Percentiles rank a stretch among this genome's conserved stretches.
Evolutionary conservation across 202 grass and related monocot species (phyloP).

Genomic region (Tripidium arundinaceum): DNA sequence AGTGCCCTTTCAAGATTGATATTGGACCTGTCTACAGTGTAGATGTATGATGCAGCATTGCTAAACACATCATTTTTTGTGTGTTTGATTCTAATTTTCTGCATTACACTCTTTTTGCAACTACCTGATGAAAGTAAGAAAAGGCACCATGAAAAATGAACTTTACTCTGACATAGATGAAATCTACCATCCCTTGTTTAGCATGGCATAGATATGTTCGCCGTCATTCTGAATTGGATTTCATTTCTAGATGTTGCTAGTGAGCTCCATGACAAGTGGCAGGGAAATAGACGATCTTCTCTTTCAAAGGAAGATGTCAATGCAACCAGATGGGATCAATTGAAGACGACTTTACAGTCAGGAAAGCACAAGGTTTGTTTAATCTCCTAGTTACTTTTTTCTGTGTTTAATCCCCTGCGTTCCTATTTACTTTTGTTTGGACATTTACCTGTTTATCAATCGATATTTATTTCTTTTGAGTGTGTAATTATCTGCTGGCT

Average conservation of each 20-base stretch:
- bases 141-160: background rate
- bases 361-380: slow-evolving; percentile 84
- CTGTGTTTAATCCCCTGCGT: slow-evolving; percentile 1
- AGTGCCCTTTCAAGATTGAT: slow-evolving; percentile 83
- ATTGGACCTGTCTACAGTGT: slow-evolving; percentile 74
- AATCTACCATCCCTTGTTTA: background rate
- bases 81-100: slow-evolving; percentile 40
- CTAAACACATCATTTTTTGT: background rate
- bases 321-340: slow-evolving; percentile 68
- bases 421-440: background rate
- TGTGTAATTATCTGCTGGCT: slow-evolving; percentile 1
- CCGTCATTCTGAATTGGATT: slow-evolving; percentile 12
- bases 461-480: background rate
- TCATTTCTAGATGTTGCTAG: slow-evolving; percentile 53
- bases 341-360: slow-evolving; percentile 72
- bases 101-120: no score
- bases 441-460: background rate
- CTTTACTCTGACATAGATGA: background rate
- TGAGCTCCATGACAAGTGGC: slow-evolving; percentile 69
- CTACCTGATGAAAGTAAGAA: slow-evolving; percentile 77
- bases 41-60: slow-evolving; percentile 44
- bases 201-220: slow-evolving; percentile 1
- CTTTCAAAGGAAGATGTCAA: slow-evolving; percentile 72
- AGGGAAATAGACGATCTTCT: slow-evolving; percentile 59
- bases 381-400: background rate